Evolutionary conservation across 176 grass and related monocot genomes (phyloP).

Genomic region (Oryza australiensis): DNA sequence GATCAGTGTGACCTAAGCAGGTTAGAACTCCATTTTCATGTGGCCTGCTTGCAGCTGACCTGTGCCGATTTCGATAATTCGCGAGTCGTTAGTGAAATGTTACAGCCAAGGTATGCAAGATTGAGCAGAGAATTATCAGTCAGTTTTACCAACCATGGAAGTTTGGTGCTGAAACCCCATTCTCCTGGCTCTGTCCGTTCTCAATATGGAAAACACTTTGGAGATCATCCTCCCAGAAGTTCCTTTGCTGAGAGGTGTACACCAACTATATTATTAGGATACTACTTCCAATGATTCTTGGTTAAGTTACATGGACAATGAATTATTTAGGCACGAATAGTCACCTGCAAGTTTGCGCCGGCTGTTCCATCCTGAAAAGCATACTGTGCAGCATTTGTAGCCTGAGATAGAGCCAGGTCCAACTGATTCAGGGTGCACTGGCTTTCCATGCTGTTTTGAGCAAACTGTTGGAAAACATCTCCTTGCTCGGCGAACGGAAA

Average conservation of each 20-base stretch:
- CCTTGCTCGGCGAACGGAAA: constrained; percentile 53
- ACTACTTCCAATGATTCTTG: background rate
- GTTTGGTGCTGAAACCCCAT: constrained; percentile 48
- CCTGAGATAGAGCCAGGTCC: constrained; percentile 53
- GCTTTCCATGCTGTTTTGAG: constrained; percentile 33
- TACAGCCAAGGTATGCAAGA: background rate
- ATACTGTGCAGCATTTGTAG: constrained; percentile 25
- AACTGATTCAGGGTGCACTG: constrained; percentile 50
- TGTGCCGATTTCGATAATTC: constrained; percentile 3
- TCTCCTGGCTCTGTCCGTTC: constrained; percentile 47
- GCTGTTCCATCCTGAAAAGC: constrained; percentile 53
- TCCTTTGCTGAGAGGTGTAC: constrained; percentile 58
- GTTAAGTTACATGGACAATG: background rate
- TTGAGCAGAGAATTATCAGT: background rate
- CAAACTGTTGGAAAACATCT: constrained; percentile 43
- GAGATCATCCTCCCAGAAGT: constrained; percentile 89
- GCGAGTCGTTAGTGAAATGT: background rate
- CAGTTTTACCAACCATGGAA: constrained; percentile 47
- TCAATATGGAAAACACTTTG: constrained; percentile 66
- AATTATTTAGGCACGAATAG: constrained; percentile 33
- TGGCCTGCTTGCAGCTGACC: constrained; percentile 39
- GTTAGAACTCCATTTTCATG: constrained; percentile 57
- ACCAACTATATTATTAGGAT: constrained; percentile 8
- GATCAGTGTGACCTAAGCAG: background rate
- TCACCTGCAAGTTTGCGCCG: constrained; percentile 69